Evolutionary conservation across 2,329 filamentous ascomycete genomes (phyloP).

Genomic region (Colletotrichum ledebouriae): DNA sequence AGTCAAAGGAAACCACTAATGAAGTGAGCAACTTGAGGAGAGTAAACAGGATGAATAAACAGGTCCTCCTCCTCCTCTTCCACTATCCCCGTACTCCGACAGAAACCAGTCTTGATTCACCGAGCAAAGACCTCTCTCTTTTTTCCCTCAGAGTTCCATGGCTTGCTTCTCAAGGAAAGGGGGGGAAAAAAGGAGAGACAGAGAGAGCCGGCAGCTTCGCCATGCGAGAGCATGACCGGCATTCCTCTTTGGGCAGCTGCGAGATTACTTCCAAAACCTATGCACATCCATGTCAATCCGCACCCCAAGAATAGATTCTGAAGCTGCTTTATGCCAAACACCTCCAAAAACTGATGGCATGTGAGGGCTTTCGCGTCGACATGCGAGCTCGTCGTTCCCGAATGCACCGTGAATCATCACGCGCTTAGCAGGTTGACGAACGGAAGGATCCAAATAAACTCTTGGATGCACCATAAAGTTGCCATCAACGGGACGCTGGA

Average conservation of each 20-base stretch:
- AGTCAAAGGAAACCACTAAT: too few species aligned
- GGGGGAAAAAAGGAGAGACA: neutral
- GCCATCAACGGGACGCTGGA: neutral
- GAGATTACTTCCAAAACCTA: neutral
- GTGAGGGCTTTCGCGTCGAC: too few species aligned
- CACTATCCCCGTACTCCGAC: constrained; percentile 5
- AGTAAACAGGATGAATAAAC: neutral
- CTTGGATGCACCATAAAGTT: neutral
- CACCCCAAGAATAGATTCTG: neutral
- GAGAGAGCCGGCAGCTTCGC: constrained; percentile 6
- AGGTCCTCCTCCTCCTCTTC: constrained; percentile 8
- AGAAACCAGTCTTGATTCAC: too few species aligned
- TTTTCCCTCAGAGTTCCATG: too few species aligned
- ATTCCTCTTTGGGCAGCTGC: neutral
- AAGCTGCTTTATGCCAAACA: neutral
- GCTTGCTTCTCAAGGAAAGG: too few species aligned
- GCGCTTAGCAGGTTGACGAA: too few species aligned
- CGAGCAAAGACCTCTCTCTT: too few species aligned
- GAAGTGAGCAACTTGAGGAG: neutral
- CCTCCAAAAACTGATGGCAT: too few species aligned
- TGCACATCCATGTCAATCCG: neutral
- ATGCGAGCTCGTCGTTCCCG: too few species aligned
- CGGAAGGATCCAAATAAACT: too few species aligned
- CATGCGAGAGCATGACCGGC: constrained; percentile 3
- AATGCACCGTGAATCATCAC: too few species aligned